Evolutionary conservation across 2,329 filamentous ascomycete species (phyloP), one percentile per base, ranked within the genome.

Genomic region (Colletotrichum sp.): DNA sequence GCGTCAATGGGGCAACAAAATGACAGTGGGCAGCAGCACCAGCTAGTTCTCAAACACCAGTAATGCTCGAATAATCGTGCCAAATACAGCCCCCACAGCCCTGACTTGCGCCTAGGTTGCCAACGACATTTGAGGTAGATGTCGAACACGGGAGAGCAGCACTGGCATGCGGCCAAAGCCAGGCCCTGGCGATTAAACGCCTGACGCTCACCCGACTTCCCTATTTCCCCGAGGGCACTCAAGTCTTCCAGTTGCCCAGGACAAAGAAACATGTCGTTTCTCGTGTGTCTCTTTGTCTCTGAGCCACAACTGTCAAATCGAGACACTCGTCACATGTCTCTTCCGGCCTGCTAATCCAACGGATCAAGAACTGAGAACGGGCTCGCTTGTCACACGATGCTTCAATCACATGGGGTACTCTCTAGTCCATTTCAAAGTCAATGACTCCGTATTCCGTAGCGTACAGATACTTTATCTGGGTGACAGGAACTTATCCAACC

Each of bases 381-480:
- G 28, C 39, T 26, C 48, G 24, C 18, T 67, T 66, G 57, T 76
- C 74, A 67, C 74, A 74, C 34, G 16, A 76, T 32, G 48, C 4
- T 18, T 32, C 7, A 34, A 34, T 73, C 48, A 64, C 55, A 55
- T 64, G 59, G 43, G 48, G 18, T 76, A 76, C 71, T 74, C 55
- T 74, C 34, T 64, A 76, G 32, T 76, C 28, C 66, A 76, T 70
- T 75, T 32, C 66, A 67, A 73, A 76, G 60, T 75, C 67, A 76
- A 67, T 26, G 66, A 76, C 74, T 67, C 66, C 66, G 24, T 71
- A 39, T 59, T 66, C 60, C 36, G 30, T 71, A 76, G 61, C 67
- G 61, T 75, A 76, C 60, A 76, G 72, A 75, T 73, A 70, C 72
- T 74, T 66, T 63, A 60, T 67, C 32, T 76, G 72, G 74, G 74